Conservation (phyloP, 2,329 filamentous ascomycete genomes). For the Aspergillus aculeatus region DNA sequence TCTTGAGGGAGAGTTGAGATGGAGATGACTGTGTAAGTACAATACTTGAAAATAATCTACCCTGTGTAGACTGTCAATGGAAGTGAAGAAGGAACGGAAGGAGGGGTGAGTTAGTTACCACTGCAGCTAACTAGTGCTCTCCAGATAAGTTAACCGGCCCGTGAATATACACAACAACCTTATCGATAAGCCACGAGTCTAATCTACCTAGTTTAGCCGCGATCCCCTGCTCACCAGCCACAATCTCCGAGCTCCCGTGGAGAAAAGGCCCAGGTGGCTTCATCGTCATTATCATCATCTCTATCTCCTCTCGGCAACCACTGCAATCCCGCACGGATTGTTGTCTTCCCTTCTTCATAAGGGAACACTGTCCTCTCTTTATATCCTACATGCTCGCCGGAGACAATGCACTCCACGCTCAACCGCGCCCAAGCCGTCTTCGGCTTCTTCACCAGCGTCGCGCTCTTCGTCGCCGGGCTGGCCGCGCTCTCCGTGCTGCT, state of each 20-base stretch:
- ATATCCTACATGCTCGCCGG: background rate
- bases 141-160: too few relatives aligned
- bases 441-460: slow-evolving; percentile 95
- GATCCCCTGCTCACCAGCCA: too few relatives aligned
- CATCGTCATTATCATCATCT: background rate
- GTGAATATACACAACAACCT: too few relatives aligned
- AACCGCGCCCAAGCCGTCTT: slow-evolving; percentile 89
- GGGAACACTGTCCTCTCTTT: background rate
- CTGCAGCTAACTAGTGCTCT: background rate
- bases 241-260: too few relatives aligned
- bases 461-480: slow-evolving; percentile 73
- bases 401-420: slow-evolving; percentile 77
- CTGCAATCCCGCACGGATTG: too few relatives aligned
- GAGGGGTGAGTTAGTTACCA: slow-evolving; percentile 2
- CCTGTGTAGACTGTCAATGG: too few relatives aligned
- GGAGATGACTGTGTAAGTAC: too few relatives aligned
- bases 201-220: background rate
- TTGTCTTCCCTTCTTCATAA: too few relatives aligned
- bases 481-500: slow-evolving; percentile 77
- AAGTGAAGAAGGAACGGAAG: background rate
- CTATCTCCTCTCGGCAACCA: too few relatives aligned
- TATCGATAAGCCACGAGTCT: background rate
- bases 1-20: too few relatives aligned
- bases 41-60: too few relatives aligned
- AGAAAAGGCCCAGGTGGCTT: slow-evolving; percentile 22